Conservation (phyloP, 1,284 basidiomycete species). For the Fomitopsis betulina region DNA sequence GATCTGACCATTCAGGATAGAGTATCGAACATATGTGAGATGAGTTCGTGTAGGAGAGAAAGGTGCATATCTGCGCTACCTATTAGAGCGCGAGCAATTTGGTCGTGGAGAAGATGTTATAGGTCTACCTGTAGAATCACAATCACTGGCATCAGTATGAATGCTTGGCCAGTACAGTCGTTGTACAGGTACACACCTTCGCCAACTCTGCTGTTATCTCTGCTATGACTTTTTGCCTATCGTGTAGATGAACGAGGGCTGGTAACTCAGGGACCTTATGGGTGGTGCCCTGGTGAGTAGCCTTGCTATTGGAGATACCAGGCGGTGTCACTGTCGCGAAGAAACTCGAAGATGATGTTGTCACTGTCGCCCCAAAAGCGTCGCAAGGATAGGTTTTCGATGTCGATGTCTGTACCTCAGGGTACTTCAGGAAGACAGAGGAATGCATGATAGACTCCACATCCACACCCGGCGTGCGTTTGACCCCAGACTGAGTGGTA, state of each 20-base stretch:
- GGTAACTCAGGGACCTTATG: background rate
- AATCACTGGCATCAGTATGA: too few relatives aligned
- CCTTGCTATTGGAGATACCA: background rate
- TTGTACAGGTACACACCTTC: background rate
- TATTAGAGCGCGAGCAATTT: too few relatives aligned
- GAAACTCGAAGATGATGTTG: too few relatives aligned
- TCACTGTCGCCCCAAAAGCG: too few relatives aligned
- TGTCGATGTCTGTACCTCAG: background rate
- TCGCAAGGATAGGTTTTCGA: background rate
- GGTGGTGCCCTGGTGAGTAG: background rate
- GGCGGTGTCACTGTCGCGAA: too few relatives aligned
- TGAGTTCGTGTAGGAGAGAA: too few relatives aligned
- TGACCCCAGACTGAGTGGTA: background rate
- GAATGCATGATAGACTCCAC: background rate
- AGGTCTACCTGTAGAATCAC: too few relatives aligned
- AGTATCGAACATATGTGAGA: too few relatives aligned
- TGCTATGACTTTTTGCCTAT: background rate
- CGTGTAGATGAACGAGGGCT: background rate
- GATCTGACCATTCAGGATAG: too few relatives aligned
- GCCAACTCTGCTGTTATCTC: background rate
- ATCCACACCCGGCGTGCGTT: background rate
- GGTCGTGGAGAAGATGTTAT: too few relatives aligned
- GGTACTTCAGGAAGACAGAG: background rate
- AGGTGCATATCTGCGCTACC: too few relatives aligned
- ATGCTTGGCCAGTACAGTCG: too few relatives aligned